Percentiles rank a stretch among this genome's conserved stretches.
phyloP scores from a whole-genome alignment of 73 alveolate genomes.

The Tetrahymena malaccensis region DNA sequence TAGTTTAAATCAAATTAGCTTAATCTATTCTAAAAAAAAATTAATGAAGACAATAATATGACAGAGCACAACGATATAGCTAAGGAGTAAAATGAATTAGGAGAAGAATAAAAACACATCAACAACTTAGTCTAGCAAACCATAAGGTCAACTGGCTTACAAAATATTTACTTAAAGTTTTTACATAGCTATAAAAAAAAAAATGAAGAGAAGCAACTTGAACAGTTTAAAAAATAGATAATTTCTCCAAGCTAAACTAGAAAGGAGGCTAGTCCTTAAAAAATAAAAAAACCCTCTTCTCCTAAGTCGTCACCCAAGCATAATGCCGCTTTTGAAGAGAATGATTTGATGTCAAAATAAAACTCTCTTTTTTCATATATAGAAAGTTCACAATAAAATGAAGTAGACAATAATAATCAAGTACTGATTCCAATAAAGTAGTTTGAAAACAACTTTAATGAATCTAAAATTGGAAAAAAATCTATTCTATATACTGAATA shows the following conservation, averaged over 20 bases:
- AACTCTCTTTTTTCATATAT: neutral
- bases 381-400: neutral
- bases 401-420: neutral
- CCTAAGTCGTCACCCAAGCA: neutral
- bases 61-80: neutral
- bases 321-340: neutral
- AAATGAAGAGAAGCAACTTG: neutral
- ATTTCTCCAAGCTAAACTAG: neutral
- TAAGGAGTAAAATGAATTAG: neutral
- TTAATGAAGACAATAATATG: neutral
- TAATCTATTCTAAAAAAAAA: neutral
- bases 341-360: neutral
- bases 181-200: neutral
- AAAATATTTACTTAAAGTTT: neutral
- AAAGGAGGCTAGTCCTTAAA: neutral
- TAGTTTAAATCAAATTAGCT: neutral
- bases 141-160: neutral
- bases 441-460: neutral
- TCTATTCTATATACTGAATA: neutral
- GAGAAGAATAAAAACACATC: neutral
- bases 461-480: neutral
- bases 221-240: neutral
- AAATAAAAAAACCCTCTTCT: neutral
- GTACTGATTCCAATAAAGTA: neutral
- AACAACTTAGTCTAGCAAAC: neutral